Conservation (phyloP, 164 flowering plant genomes). For the Stephania japonica region DNA sequence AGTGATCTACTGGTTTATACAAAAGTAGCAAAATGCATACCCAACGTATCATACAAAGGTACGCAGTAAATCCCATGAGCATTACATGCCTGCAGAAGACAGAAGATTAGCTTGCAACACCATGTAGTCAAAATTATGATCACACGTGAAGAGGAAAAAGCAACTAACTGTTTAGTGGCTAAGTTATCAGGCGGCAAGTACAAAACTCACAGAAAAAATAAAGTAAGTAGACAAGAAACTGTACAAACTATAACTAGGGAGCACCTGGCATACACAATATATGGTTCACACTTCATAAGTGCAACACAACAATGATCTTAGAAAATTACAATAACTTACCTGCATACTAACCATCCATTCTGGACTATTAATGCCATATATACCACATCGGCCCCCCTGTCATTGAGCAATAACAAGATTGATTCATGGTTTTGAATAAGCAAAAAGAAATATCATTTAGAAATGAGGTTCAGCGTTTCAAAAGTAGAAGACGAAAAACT, state of each 20-base stretch:
- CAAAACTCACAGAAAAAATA: background rate
- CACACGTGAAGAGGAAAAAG: background rate
- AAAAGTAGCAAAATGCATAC: constrained; percentile 32
- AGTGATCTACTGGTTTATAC: background rate
- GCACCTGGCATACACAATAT: background rate
- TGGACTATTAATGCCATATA: constrained; percentile 77
- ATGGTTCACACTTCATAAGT: background rate
- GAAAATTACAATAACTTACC: constrained; percentile 33
- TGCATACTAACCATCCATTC: constrained; percentile 97
- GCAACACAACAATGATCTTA: background rate
- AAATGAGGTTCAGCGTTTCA: background rate
- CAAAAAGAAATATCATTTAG: background rate
- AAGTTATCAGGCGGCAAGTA: background rate
- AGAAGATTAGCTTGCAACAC: constrained; percentile 3
- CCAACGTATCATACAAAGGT: constrained; percentile 92
- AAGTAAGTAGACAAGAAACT: background rate
- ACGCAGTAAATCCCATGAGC: constrained; percentile 94
- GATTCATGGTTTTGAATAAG: constrained; percentile 1
- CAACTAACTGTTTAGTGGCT: background rate
- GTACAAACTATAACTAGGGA: background rate
- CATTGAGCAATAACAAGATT: constrained; percentile 11
- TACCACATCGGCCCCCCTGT: constrained; percentile 88
- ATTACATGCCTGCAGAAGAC: constrained; percentile 85
- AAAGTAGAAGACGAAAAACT: background rate
- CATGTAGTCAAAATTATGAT: background rate